These are phyloP conservation scores for Ogataea degrootiae DNA, from an alignment of 805 yeast species.

Conservation along the genomic window DNA sequence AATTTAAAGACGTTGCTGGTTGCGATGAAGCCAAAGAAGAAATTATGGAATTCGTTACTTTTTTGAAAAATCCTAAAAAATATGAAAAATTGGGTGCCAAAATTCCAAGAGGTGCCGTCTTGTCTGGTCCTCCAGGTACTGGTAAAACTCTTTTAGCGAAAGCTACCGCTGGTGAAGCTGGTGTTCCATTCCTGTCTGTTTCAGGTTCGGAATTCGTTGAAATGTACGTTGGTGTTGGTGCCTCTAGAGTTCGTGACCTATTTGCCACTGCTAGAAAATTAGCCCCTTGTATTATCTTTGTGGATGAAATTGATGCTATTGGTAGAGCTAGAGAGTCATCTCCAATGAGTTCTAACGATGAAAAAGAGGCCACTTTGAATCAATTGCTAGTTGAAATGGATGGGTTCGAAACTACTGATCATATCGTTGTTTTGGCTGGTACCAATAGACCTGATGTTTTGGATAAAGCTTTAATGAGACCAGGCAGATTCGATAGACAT, in stretches of 20 bases:
- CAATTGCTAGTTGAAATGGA: slow-evolving; percentile 98
- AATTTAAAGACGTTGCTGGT: slow-evolving; percentile 95
- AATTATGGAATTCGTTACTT: slow-evolving; percentile 95
- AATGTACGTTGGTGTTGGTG: slow-evolving; percentile 99
- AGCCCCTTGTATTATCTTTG: slow-evolving; percentile 94
- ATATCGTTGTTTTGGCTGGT: slow-evolving; percentile 95
- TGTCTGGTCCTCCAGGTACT: slow-evolving; percentile 99
- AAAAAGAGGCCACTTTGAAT: slow-evolving; percentile 92
- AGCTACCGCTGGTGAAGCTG: slow-evolving; percentile 99
- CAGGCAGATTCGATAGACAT: slow-evolving; percentile 97
- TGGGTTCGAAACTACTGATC: slow-evolving; percentile 87
- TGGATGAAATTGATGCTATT: slow-evolving; percentile 99
- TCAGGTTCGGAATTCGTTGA: slow-evolving; percentile 98
- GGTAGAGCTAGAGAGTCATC: slow-evolving; percentile 72
- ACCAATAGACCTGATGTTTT: slow-evolving; percentile 93
- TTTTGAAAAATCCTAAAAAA: slow-evolving; percentile 83
- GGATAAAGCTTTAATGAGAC: slow-evolving; percentile 91
- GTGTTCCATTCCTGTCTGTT: slow-evolving; percentile 92
- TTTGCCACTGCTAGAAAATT: slow-evolving; percentile 87
- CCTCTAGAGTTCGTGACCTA: slow-evolving; percentile 93
- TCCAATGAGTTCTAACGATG: slow-evolving; percentile 89
- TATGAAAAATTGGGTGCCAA: slow-evolving; percentile 94
- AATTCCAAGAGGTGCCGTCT: slow-evolving; percentile 96
- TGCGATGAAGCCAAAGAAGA: slow-evolving; percentile 96
- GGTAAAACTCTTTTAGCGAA: slow-evolving; percentile 96